Evolutionary conservation across 768 basidiomycete species (phyloP).

Genomic region (Pholiota conissans): DNA sequence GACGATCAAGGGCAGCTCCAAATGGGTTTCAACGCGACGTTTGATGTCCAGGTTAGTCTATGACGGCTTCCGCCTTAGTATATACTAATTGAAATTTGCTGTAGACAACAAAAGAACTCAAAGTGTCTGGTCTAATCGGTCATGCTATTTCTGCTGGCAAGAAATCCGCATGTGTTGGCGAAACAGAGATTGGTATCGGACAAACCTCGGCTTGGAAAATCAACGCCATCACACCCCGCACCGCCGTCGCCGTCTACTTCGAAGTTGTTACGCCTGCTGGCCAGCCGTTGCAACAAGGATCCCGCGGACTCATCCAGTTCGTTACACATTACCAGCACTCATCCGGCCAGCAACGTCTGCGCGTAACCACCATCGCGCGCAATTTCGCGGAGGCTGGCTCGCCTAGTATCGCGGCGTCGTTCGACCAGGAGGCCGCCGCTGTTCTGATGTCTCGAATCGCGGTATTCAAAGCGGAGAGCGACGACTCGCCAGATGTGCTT

Average conservation of each 20-base stretch:
- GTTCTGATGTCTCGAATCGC: conserved; percentile 99
- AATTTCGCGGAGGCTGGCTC: conserved; percentile 98
- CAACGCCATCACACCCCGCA: conserved; percentile 84
- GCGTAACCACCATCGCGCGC: conserved; percentile 97
- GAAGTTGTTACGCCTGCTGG: conserved; percentile 98
- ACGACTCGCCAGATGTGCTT: conserved; percentile 94
- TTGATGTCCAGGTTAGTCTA: conserved; percentile 84
- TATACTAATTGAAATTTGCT: background rate
- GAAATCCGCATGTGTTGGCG: conserved; percentile 94
- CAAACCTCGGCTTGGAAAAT: conserved; percentile 99
- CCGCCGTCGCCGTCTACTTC: conserved; percentile 92
- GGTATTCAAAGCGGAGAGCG: conserved; percentile 98
- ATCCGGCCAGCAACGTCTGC: conserved; percentile 90
- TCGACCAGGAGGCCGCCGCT: conserved; percentile 97
- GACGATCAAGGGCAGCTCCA: conserved; percentile 89
- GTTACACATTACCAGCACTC: conserved; percentile 99
- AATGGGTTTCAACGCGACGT: conserved; percentile 99
- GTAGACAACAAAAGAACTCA: conserved; percentile 97
- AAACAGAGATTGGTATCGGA: conserved; percentile 98
- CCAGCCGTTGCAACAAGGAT: conserved; percentile 85
- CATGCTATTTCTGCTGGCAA: conserved; percentile 98
- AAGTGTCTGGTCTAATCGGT: conserved; percentile 96
- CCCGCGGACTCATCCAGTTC: conserved; percentile 95
- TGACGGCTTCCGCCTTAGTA: background rate
- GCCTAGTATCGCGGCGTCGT: conserved; percentile 87